These are phyloP conservation scores for Orbilia blumenaviensis DNA, from an alignment of 2,329 filamentous ascomycete species.

Conservation along the genomic window DNA sequence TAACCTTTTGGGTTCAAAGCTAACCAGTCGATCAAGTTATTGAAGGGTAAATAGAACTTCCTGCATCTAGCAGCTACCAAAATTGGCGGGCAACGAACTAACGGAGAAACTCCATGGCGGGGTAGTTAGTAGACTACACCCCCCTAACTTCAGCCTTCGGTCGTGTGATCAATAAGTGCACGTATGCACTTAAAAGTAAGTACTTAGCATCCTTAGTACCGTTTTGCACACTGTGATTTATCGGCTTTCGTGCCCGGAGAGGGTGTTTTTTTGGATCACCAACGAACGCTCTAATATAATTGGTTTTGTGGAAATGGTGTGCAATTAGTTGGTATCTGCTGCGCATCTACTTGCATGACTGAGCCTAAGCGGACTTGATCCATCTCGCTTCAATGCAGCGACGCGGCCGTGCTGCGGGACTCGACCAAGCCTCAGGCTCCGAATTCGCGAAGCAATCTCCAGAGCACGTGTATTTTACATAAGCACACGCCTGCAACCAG, in stretches of 20 bases:
- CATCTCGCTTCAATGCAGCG: too few relatives aligned
- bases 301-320: too few relatives aligned
- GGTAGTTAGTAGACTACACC: background rate
- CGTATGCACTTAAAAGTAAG: too few relatives aligned
- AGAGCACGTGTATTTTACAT: background rate
- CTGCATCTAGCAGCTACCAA: background rate
- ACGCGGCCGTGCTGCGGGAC: background rate
- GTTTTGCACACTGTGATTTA: too few relatives aligned
- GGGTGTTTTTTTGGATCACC: too few relatives aligned
- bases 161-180: background rate
- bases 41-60: background rate
- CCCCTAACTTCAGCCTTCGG: background rate
- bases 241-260: too few relatives aligned
- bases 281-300: too few relatives aligned
- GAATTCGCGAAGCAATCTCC: background rate
- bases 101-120: constrained; percentile 1
- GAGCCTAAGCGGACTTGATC: too few relatives aligned
- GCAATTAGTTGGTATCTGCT: too few relatives aligned
- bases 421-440: background rate
- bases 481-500: background rate
- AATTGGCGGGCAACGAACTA: background rate
- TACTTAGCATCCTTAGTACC: too few relatives aligned
- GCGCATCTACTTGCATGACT: too few relatives aligned
- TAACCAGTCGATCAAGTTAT: background rate
- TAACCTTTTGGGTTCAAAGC: constrained; percentile 7